Conservation (phyloP, 176 grass and related monocot genomes). For the Oryza rufipogon region DNA sequence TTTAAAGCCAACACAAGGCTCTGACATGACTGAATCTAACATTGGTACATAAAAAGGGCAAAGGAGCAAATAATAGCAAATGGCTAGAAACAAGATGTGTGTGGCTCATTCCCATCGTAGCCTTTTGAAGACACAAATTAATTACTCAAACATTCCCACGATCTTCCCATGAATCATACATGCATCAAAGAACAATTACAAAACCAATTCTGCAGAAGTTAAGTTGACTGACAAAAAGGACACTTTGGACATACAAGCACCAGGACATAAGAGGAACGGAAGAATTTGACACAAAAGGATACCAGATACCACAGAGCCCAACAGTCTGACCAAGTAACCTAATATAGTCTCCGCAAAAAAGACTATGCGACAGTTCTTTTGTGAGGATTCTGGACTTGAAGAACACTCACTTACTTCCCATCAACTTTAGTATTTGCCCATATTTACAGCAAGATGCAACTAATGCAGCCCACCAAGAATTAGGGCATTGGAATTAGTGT, state of each 20-base stretch:
- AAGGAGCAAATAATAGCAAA: not conserved
- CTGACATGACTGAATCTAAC: not conserved
- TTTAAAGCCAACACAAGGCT: not conserved
- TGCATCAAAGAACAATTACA: conserved; percentile 10
- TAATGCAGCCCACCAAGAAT: conserved; percentile 34
- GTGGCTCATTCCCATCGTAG: not conserved
- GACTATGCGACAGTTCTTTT: conserved; percentile 5
- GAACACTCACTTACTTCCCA: conserved; percentile 19
- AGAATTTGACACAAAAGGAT: not conserved
- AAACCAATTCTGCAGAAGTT: not conserved
- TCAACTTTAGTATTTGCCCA: conserved; percentile 18
- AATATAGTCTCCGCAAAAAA: not conserved
- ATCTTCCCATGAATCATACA: not conserved
- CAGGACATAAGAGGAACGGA: not conserved
- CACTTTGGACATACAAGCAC: not conserved
- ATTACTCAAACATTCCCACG: not conserved
- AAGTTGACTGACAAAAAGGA: not conserved
- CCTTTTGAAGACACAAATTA: not conserved
- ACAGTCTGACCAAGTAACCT: not conserved
- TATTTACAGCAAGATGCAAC: conserved; percentile 41
- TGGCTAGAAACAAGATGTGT: not conserved
- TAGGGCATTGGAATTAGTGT: conserved; percentile 10
- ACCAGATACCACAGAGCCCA: not conserved
- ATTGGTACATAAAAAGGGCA: not conserved
- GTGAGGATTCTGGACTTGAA: conserved; percentile 11